Percentiles rank a stretch among this genome's conserved stretches.
These are phyloP conservation scores for Naganishia randhawae DNA, from an alignment of 768 basidiomycete species.

Conservation along the genomic window DNA sequence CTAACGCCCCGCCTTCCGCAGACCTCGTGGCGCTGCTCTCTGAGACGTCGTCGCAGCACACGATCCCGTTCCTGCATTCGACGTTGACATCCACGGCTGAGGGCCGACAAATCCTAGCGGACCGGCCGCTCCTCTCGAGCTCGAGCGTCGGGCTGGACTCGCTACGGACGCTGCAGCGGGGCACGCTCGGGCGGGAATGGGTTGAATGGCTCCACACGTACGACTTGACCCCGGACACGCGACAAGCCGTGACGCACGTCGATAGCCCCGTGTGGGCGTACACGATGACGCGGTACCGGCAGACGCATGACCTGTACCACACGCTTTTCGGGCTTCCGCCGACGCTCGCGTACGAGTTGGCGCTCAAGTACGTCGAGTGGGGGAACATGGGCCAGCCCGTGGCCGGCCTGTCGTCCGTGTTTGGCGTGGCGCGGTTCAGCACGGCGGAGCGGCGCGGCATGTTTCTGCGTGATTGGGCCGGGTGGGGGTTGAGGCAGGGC, in stretches of 20 bases:
- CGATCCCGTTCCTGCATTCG: slow-evolving; percentile 71
- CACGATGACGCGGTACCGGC: slow-evolving; percentile 95
- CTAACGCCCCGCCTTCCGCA: too few relatives aligned
- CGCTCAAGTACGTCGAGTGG: slow-evolving; percentile 91
- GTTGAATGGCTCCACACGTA: slow-evolving; percentile 83
- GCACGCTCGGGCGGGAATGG: slow-evolving; percentile 81
- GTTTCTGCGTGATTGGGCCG: slow-evolving; percentile 75
- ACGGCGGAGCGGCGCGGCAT: slow-evolving; percentile 50
- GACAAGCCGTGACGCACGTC: slow-evolving; percentile 89
- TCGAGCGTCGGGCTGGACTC: slow-evolving; percentile 67
- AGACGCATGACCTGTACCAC: slow-evolving; percentile 97
- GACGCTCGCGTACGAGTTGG: slow-evolving; percentile 82
- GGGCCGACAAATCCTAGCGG: slow-evolving; percentile 76
- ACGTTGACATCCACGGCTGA: slow-evolving; percentile 72
- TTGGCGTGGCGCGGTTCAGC: slow-evolving; percentile 67
- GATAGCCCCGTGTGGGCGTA: slow-evolving; percentile 93
- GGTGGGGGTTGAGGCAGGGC: slow-evolving; percentile 87
- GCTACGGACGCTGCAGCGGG: slow-evolving; percentile 66
- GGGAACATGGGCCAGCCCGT: slow-evolving; percentile 87
- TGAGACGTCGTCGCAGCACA: slow-evolving; percentile 81
- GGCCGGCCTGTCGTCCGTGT: slow-evolving; percentile 70
- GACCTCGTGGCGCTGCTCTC: slow-evolving; percentile 94
- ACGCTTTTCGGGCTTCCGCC: slow-evolving; percentile 84
- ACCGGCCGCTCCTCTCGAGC: slow-evolving; percentile 76
- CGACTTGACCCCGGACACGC: slow-evolving; percentile 86